These are phyloP conservation scores for Auxenochlorella protothecoides DNA, from an alignment of 139 green algal genomes.

Conservation along the genomic window DNA sequence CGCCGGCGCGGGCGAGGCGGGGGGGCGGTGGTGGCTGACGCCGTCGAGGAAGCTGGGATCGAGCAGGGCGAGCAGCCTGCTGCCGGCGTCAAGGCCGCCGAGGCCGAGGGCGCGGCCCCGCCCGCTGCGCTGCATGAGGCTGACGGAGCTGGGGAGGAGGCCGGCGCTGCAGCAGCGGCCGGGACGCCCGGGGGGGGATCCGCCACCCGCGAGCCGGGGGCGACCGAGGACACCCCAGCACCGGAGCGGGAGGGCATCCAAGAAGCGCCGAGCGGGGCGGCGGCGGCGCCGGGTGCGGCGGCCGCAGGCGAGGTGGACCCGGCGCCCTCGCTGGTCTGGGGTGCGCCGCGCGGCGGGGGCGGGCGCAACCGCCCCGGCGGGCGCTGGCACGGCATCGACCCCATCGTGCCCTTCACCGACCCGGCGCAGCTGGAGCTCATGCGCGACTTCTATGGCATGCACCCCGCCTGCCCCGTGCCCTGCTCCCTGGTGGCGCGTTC, in stretches of 20 bases:
- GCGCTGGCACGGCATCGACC: slow-evolving; percentile 37
- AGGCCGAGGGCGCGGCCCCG: background rate
- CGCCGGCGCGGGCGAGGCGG: background rate
- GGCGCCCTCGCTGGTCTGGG: slow-evolving; percentile 5
- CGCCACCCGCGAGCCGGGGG: background rate
- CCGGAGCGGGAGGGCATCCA: background rate
- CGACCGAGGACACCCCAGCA: background rate
- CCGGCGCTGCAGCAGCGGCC: background rate
- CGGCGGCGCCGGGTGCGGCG: background rate
- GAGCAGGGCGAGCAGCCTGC: no score
- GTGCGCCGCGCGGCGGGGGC: slow-evolving; percentile 16
- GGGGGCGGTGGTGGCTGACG: background rate
- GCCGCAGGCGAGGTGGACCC: slow-evolving; percentile 4
- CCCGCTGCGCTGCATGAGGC: background rate
- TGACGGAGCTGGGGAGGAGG: background rate
- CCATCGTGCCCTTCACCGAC: slow-evolving; percentile 43
- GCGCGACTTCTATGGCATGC: slow-evolving; percentile 62
- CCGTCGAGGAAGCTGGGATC: background rate
- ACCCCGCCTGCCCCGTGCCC: slow-evolving; percentile 8
- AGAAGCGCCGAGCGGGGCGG: background rate
- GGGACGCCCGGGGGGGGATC: no score
- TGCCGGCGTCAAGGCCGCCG: background rate
- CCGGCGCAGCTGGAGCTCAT: slow-evolving; percentile 28
- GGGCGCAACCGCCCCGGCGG: slow-evolving; percentile 5
- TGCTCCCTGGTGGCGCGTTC: slow-evolving; percentile 14